phyloP scores from a whole-genome alignment of 352 stramenopile species.

The Phytophthora citricola region DNA sequence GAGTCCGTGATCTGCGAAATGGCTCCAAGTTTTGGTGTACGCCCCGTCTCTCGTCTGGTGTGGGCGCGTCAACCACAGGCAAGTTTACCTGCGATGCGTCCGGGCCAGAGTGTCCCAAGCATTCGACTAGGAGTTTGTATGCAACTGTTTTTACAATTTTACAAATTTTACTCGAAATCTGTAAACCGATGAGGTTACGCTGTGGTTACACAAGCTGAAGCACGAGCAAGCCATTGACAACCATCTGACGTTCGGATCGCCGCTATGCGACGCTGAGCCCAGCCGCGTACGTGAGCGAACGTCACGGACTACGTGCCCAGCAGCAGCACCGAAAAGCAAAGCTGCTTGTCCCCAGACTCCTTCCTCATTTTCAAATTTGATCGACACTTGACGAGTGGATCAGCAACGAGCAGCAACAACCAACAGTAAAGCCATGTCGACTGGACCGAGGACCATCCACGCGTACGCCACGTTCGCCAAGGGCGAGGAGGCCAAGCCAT shows the following conservation, averaged over 20 bases:
- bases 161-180: constrained; percentile 13
- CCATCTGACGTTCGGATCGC: constrained; percentile 3
- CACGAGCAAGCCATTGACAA: constrained; percentile 1
- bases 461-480: neutral
- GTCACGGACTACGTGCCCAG: no score
- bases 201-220: constrained; percentile 26
- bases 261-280: constrained; percentile 31
- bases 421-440: no score
- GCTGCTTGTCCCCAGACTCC: neutral
- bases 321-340: no score
- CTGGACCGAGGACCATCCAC: no score
- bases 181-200: neutral
- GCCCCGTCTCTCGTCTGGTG: constrained; percentile 9
- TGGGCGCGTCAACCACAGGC: constrained; percentile 21
- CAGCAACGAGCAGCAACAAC: no score
- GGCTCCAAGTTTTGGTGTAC: no score
- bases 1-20: constrained; percentile 11
- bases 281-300: neutral
- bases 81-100: constrained; percentile 13
- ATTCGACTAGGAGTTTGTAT: constrained; percentile 25
- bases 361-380: constrained; percentile 28
- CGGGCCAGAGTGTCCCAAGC: constrained; percentile 14
- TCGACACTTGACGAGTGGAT: constrained; percentile 21
- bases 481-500: constrained; percentile 7
- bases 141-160: neutral